Evolutionary conservation across 2,329 filamentous ascomycete species (phyloP).

Genomic region (Lachnellula occidentalis): DNA sequence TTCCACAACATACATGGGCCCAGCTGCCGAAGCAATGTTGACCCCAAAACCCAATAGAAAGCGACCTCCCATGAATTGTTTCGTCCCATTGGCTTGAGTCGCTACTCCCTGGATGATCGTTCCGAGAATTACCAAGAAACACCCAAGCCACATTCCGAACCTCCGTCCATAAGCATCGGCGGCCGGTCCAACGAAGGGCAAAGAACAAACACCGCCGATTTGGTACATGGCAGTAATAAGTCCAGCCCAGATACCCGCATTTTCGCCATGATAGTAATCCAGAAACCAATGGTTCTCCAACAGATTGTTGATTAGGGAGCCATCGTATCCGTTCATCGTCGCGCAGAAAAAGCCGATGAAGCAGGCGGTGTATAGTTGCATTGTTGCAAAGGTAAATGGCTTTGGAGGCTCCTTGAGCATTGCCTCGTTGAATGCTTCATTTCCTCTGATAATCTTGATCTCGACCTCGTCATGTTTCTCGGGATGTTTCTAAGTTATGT

Average conservation of each 20-base stretch:
- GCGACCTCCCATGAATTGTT: slow-evolving; percentile 49
- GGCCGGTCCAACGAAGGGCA: slow-evolving; percentile 42
- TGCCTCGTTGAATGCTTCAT: slow-evolving; percentile 50
- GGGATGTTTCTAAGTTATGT: slow-evolving; percentile 19
- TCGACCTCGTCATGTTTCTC: slow-evolving; percentile 26
- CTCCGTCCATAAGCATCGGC: slow-evolving; percentile 44
- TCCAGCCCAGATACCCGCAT: slow-evolving; percentile 43
- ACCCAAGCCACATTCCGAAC: slow-evolving; percentile 42
- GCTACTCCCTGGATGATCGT: slow-evolving; percentile 40
- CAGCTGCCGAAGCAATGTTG: slow-evolving; percentile 41
- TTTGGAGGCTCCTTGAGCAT: slow-evolving; percentile 46
- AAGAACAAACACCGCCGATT: slow-evolving; percentile 43
- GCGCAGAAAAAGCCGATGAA: slow-evolving; percentile 45
- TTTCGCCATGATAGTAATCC: slow-evolving; percentile 36
- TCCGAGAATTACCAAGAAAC: slow-evolving; percentile 40
- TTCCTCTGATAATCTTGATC: slow-evolving; percentile 43
- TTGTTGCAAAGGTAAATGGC: slow-evolving; percentile 35
- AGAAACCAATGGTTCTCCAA: slow-evolving; percentile 39
- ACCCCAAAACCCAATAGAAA: slow-evolving; percentile 57
- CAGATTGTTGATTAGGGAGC: slow-evolving; percentile 45
- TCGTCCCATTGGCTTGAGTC: slow-evolving; percentile 28
- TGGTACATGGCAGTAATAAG: slow-evolving; percentile 48
- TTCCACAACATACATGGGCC: slow-evolving; percentile 44
- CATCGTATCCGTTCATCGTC: slow-evolving; percentile 49
- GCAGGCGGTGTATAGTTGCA: slow-evolving; percentile 41